These are phyloP conservation scores for Taphrina deformans DNA, from an alignment of 1,139 yeast genomes.

Conservation along the genomic window DNA sequence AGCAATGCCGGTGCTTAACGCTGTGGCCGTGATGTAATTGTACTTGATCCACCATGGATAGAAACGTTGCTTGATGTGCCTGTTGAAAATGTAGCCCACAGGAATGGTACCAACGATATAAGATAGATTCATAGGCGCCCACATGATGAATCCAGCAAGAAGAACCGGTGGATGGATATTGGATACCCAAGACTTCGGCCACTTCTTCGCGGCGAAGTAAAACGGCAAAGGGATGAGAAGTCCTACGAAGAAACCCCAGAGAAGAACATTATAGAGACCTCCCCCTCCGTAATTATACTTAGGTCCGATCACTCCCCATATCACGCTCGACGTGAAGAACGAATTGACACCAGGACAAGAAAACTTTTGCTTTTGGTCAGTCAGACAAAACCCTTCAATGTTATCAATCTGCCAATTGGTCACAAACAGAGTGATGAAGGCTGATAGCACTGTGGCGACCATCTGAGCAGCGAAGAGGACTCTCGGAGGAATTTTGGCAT, in stretches of 20 bases:
- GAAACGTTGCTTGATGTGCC: slow-evolving; percentile 53
- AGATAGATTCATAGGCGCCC: slow-evolving; percentile 59
- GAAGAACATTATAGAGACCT: slow-evolving; percentile 22
- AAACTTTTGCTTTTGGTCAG: slow-evolving; percentile 47
- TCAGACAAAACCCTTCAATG: slow-evolving; percentile 44
- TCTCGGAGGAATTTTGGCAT: slow-evolving; percentile 63
- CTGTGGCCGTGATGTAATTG: slow-evolving; percentile 50
- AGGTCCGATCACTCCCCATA: slow-evolving; percentile 64
- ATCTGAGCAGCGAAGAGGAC: slow-evolving; percentile 59
- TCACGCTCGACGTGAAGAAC: slow-evolving; percentile 53
- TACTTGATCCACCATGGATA: slow-evolving; percentile 59
- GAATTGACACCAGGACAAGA: slow-evolving; percentile 46
- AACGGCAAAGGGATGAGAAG: slow-evolving; percentile 51
- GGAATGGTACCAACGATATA: slow-evolving; percentile 53
- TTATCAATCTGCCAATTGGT: slow-evolving; percentile 56
- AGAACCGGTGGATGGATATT: slow-evolving; percentile 55
- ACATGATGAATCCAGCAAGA: slow-evolving; percentile 54
- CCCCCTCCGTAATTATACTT: slow-evolving; percentile 48
- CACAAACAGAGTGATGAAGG: slow-evolving; percentile 55
- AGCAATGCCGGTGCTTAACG: slow-evolving; percentile 59
- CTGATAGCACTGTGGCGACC: slow-evolving; percentile 42
- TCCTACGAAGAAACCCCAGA: slow-evolving; percentile 57
- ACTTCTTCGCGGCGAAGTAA: slow-evolving; percentile 43
- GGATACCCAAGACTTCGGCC: slow-evolving; percentile 39
- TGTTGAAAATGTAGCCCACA: slow-evolving; percentile 56